Conservation (phyloP, 257 asterid genomes). For the Forsythia viridissima region DNA sequence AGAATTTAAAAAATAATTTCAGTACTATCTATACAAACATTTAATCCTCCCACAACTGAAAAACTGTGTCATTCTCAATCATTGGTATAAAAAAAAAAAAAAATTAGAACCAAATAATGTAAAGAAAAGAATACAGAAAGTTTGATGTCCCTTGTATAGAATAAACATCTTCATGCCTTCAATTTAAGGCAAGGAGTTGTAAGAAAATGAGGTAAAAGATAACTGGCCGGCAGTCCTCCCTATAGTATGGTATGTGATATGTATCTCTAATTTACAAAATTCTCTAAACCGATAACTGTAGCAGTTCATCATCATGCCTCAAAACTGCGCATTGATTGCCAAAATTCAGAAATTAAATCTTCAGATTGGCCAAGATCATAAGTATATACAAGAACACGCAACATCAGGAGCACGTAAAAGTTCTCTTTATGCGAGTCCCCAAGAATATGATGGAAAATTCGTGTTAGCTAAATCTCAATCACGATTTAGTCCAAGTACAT, state of each 20-base stretch:
- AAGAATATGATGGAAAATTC: neutral
- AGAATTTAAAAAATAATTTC: too few species aligned
- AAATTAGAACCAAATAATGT: neutral
- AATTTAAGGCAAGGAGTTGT: neutral
- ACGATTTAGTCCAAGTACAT: neutral
- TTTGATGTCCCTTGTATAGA: neutral
- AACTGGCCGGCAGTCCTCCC: neutral
- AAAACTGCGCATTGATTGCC: constrained; percentile 9
- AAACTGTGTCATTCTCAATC: too few species aligned
- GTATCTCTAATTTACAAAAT: constrained; percentile 7
- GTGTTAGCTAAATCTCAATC: neutral
- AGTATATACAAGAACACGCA: constrained; percentile 17
- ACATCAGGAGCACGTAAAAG: too few species aligned
- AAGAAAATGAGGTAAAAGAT: neutral
- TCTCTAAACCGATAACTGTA: neutral
- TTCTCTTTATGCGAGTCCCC: neutral
- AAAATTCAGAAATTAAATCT: constrained; percentile 17
- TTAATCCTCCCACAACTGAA: too few species aligned
- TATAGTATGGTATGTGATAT: neutral
- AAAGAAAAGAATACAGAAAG: neutral
- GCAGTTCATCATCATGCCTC: constrained; percentile 18
- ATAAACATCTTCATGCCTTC: neutral
- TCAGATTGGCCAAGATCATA: constrained; percentile 20
- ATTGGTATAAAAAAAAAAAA: too few species aligned
- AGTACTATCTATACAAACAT: too few species aligned